A percentile compares a stretch with the other conserved stretches of the same genome.
Conservation (phyloP, 176 grass and related monocot species). For the Coix lacrymajobi region DNA sequence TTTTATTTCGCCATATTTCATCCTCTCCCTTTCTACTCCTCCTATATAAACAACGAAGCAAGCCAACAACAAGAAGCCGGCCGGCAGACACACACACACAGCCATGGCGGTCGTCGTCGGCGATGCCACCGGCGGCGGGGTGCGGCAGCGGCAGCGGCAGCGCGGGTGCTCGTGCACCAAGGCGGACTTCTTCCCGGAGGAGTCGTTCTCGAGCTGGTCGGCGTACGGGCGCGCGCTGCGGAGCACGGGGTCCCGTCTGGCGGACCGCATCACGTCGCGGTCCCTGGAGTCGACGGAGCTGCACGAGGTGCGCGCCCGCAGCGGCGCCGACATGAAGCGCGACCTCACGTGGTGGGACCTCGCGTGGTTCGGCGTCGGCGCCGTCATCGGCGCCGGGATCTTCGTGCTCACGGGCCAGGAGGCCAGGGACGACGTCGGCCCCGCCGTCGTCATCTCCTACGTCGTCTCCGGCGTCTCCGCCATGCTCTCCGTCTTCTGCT, state of each 20-base stretch:
- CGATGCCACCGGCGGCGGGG: not conserved
- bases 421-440: conserved; percentile 40
- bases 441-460: conserved; percentile 77
- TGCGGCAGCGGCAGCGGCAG: conserved; percentile 12
- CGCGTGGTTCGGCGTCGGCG: conserved; percentile 74
- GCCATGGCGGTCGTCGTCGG: conserved; percentile 32
- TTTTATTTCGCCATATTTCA: not conserved
- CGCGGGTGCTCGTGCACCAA: conserved; percentile 44
- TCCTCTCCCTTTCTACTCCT: not conserved
- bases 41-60: not conserved
- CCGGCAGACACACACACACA: not conserved
- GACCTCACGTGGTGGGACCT: conserved; percentile 88
- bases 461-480: conserved; percentile 84
- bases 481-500: conserved; percentile 99
- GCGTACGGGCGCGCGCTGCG: conserved; percentile 60
- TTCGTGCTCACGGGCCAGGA: conserved; percentile 81
- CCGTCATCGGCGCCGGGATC: conserved; percentile 80
- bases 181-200: conserved; percentile 75
- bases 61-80: not conserved
- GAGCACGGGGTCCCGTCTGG: conserved; percentile 48
- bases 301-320: conserved; percentile 67
- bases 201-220: conserved; percentile 81
- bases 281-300: conserved; percentile 60
- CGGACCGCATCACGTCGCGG: conserved; percentile 52
- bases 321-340: conserved; percentile 77